A percentile compares a stretch with the other conserved stretches of the same genome.
phyloP scores from a whole-genome alignment of 2,329 filamentous ascomycete species.

The Chlorencoelia australis region DNA sequence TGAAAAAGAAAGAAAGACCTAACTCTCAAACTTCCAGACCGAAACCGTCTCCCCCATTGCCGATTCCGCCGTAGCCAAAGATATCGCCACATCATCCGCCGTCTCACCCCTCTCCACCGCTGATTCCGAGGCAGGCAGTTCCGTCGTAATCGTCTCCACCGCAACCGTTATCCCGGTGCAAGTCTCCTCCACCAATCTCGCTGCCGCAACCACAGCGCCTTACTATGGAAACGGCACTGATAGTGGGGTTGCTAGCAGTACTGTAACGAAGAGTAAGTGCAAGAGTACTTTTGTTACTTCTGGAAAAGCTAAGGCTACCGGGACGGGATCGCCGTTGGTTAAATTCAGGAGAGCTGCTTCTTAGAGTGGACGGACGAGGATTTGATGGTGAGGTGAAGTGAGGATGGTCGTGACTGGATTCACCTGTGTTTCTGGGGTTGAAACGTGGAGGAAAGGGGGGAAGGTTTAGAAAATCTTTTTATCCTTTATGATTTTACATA shows the following conservation, averaged over 20 bases:
- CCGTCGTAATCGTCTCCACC: constrained; percentile 15
- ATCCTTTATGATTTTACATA: too few species aligned
- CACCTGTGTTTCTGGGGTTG: too few species aligned
- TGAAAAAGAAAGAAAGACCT: neutral
- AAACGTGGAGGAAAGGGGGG: too few species aligned
- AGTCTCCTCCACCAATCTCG: constrained; percentile 12
- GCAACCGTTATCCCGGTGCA: constrained; percentile 20
- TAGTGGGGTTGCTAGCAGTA: constrained; percentile 7
- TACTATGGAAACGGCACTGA: constrained; percentile 15
- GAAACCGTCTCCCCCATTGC: constrained; percentile 3
- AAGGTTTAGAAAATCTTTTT: too few species aligned
- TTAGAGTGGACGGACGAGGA: too few species aligned
- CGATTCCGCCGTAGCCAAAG: constrained; percentile 2
- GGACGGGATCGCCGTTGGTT: constrained; percentile 9
- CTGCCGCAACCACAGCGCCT: constrained; percentile 11
- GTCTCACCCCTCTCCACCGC: constrained; percentile 1
- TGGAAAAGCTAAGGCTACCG: constrained; percentile 13
- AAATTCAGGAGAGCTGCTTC: constrained; percentile 3
- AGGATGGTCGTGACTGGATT: too few species aligned
- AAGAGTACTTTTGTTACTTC: constrained; percentile 19
- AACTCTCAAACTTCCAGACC: constrained; percentile 8
- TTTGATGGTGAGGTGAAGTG: too few species aligned
- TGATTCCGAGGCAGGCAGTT: neutral
- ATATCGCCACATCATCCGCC: constrained; percentile 3
- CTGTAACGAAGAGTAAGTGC: constrained; percentile 18